Evolutionary conservation across 768 basidiomycete species (phyloP).

Genomic region (Amanita thiersii): DNA sequence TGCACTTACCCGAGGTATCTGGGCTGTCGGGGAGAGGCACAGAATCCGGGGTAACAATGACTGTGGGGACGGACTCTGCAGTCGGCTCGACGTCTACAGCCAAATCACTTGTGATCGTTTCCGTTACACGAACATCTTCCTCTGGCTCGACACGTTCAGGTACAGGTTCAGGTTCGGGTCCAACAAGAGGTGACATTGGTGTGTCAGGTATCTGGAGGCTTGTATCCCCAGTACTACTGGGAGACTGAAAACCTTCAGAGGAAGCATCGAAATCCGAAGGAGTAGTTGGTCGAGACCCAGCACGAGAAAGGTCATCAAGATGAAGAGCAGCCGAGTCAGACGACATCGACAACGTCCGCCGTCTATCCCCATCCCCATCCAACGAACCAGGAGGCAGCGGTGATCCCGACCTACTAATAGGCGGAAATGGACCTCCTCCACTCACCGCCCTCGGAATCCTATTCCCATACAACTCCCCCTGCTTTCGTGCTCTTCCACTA

Average conservation of each 20-base stretch:
- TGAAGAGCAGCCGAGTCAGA: neutral
- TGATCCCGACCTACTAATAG: constrained; percentile 17
- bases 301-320: neutral
- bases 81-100: no score
- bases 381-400: constrained; percentile 11
- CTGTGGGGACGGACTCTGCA: no score
- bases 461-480: constrained; percentile 70
- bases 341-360: constrained; percentile 5
- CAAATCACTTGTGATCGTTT: no score
- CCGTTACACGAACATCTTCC: no score
- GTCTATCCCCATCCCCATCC: neutral
- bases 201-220: no score
- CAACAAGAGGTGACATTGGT: neutral
- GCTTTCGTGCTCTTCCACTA: constrained; percentile 37
- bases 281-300: constrained; percentile 1
- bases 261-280: constrained; percentile 3
- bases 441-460: constrained; percentile 40
- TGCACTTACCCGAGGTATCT: no score
- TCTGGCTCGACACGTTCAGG: no score
- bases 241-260: constrained; percentile 4
- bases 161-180: no score
- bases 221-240: no score
- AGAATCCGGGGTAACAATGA: no score
- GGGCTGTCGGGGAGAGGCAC: no score
- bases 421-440: constrained; percentile 16